Evolutionary conservation across 352 stramenopile species (phyloP), one percentile per base, ranked within the genome.

Genomic region (Phytophthora pini): DNA sequence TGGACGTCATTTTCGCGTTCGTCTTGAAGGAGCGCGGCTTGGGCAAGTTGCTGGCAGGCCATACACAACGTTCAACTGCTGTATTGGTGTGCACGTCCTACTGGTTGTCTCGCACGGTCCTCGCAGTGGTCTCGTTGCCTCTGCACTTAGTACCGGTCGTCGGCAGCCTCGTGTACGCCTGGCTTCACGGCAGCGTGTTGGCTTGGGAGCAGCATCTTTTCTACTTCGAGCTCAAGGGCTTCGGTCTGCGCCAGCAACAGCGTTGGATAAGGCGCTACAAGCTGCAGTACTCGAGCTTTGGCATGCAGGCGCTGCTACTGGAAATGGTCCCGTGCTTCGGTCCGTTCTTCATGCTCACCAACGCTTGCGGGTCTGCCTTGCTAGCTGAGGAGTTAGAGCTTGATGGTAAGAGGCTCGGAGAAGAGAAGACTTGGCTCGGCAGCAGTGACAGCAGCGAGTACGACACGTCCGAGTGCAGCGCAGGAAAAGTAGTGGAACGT

Each of bases 191-290:
- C 41, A 52, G 66, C 8, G 56, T 85, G 24, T 46, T 82, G 46
- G 74, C 65, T 10, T 88, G 79, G 79, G 76, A 88, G 52, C 64
- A 77, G 46, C 75, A 80, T 36, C 45, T 76, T 47, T 79, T 74
- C 62, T 88, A 84, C 57, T 86, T 88, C 56, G 76, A 84, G 56
- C 63, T 84, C 49, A 81, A 79, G 40, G 64, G 54, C 15, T 70
- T 74, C 32, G 10, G 48, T 20, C 73, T 80, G 58, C 39, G 47
- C 5, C 63, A 82, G 36, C 76, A 88, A 48, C 73, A 79, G 45
- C 64, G 53, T 10, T 74, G 80, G 57, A 59, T 83, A 10, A 45
- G 69, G 27, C 53, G 49, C 12, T 67, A 70, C 64, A 68, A 72
- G 32, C 0, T 67, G 47, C 52, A 81, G 49, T 85, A 84, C 64